Base-by-base conservation (phyloP, 202 grass and related monocot species). In the Setaria italica region DNA sequence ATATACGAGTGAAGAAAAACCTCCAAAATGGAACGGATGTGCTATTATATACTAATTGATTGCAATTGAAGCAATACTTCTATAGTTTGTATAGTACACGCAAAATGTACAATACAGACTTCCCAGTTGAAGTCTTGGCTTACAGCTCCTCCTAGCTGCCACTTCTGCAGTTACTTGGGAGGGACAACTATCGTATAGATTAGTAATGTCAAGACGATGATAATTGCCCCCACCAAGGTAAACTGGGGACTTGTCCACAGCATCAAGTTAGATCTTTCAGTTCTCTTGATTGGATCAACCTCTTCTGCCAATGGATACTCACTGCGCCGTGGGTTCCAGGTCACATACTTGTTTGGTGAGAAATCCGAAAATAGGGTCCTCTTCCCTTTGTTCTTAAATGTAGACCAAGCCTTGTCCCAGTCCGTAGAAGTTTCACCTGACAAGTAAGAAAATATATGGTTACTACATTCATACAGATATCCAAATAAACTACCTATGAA, bases 401-500 rank as follows among this genome's bases (percentile, higher is more conserved):
- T 92, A 33, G 90, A 67, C 92, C 97, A 99, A 63, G 94, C 92
- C 85, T 94, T 97, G 71, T 99, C 92, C 97, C 97, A 99, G 60
- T 99, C 94, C 1, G 85, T 87, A 67, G 94, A 92, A 82, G 64
- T 88, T 77, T 99, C 89, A 89, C 89, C 97, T 99, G 82, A 59
- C 9, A 60, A 79, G 47, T n/a, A 89, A 76, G 32, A 32, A 79
- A 49, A 46, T 14, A 79, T 19, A 82, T 79, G 56, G 15, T 54
- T 37, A 20, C 32, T 53, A 84, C 15, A n/a, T 16, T 68, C 25
- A 74, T 66, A 50, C 25, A 11, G 2, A 14, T 72, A 39, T 58
- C 41, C 45, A 69, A 57, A 60, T 20, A 73, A 66, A 25, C 9
- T 9, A 62, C 25, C 29, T 37, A 78, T 21, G 65, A 57, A 60